These are phyloP conservation scores for Paraphoma sp. DNA, from an alignment of 2,329 filamentous ascomycete genomes.

Conservation along the genomic window DNA sequence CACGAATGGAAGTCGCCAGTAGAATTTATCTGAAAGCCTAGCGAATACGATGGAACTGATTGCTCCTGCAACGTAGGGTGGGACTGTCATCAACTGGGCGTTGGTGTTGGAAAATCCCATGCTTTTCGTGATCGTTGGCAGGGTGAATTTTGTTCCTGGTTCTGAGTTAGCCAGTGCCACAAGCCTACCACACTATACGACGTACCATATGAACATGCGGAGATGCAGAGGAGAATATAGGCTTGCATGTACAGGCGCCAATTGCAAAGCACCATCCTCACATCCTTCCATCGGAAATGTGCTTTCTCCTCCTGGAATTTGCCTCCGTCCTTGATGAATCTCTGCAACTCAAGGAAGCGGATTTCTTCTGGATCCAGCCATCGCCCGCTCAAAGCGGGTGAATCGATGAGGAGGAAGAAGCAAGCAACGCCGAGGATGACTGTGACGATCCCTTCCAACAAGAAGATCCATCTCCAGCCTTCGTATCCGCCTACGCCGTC, in stretches of 20 bases:
- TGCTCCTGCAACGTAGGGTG: slow-evolving; percentile 33
- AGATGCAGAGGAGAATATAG: slow-evolving; percentile 32
- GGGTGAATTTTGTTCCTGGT: slow-evolving; percentile 35
- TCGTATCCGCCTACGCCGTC: slow-evolving; percentile 49
- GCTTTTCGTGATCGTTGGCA: slow-evolving; percentile 33
- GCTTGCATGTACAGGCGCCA: slow-evolving; percentile 41
- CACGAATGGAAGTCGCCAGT: slow-evolving; percentile 35
- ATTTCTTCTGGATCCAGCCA: slow-evolving; percentile 34
- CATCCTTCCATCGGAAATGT: slow-evolving; percentile 28
- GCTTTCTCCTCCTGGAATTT: slow-evolving; percentile 19
- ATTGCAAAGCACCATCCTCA: slow-evolving; percentile 33
- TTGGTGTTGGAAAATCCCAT: slow-evolving; percentile 40
- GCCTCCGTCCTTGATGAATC: slow-evolving; percentile 32
- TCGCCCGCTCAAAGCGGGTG: slow-evolving; percentile 19
- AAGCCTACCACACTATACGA: not conserved
- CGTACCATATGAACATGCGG: slow-evolving; percentile 35
- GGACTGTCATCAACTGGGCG: slow-evolving; percentile 38
- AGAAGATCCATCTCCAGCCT: slow-evolving; percentile 54
- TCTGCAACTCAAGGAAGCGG: slow-evolving; percentile 31
- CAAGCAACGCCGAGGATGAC: slow-evolving; percentile 24
- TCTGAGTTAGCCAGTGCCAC: not conserved
- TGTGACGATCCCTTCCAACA: slow-evolving; percentile 50
- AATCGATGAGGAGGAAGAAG: slow-evolving; percentile 40
- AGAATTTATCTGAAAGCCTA: slow-evolving; percentile 31
- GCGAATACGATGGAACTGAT: slow-evolving; percentile 31